Evolutionary conservation across 441 rosid species (phyloP), one percentile per base, ranked within the genome.

Genomic region (Pelargonium myrrhifolium): DNA sequence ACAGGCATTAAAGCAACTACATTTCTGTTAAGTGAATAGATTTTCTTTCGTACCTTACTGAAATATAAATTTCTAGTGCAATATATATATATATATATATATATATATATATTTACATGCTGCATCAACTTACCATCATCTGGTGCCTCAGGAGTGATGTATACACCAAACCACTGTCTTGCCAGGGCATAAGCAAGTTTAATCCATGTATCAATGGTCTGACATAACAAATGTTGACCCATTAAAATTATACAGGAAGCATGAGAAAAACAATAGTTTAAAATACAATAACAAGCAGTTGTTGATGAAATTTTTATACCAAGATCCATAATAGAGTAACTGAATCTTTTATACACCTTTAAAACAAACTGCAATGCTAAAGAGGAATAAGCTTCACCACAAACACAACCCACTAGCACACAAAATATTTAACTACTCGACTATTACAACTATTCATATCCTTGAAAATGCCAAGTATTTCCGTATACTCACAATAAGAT

Each of bases 121-220:
- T 47, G 65, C 71, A 77, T 60, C 70, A 67, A 68, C 87, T 79
- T 81, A 89, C 99, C 99, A 80, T 95, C 99, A 77, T 81, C 84
- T 70, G 93, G 86, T 74, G 87, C 84, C 68, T 91, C 95, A 2
- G 97, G 85, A 59, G 90, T 79, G 56, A 95, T 81, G 79, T 83
- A 95, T 65, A 85, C 84, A 64, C 99, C 99, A 86, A 95, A 95
- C 99, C 99, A 95, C 82, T 95, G 99, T 70, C 87, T 90, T 62
- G 99, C 98, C 70, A 95, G 91, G 64, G 93, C 91, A 80, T 79
- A 88, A 69, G 97, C 97, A 82, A 95, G 84, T 80, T 86, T 95
- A 74, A 89, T 77, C 82, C 98, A 86, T 3, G 98, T 87, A 65
- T 89, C 97, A 80, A 92, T 89, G 47, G 88, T 84, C 99, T 95